Evolutionary conservation across 805 yeast species (phyloP).

Genomic region (Candida bentonensis): DNA sequence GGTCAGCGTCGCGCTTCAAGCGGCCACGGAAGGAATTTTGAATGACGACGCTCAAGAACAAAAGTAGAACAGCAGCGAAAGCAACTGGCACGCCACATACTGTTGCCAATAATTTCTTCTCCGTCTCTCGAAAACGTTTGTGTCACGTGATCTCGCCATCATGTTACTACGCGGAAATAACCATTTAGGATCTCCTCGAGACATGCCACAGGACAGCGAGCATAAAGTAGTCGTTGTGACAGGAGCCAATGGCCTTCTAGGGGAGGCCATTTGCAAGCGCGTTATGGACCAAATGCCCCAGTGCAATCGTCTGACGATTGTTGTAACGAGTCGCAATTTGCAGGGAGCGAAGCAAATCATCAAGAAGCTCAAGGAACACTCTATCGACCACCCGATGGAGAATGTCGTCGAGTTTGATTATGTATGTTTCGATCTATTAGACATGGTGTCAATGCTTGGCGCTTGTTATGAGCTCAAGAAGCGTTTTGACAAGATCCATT

Average conservation of each 20-base stretch:
- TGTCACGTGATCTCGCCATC: too few relatives aligned
- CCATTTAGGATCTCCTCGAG: too few relatives aligned
- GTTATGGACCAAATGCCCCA: slow-evolving; percentile 47
- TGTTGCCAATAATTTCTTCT: too few relatives aligned
- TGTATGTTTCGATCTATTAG: slow-evolving; percentile 72
- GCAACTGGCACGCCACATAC: too few relatives aligned
- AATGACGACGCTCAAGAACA: too few relatives aligned
- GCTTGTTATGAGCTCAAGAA: slow-evolving; percentile 60
- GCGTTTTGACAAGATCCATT: slow-evolving; percentile 57
- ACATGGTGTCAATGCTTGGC: slow-evolving; percentile 70
- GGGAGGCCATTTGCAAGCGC: slow-evolving; percentile 73
- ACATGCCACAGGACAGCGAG: slow-evolving; percentile 8
- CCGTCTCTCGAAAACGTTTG: too few relatives aligned
- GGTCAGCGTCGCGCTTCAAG: too few relatives aligned
- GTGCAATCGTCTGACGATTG: slow-evolving; percentile 49
- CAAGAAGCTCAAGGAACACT: slow-evolving; percentile 27
- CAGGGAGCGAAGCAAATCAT: slow-evolving; percentile 74
- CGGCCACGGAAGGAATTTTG: too few relatives aligned
- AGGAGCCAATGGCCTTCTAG: slow-evolving; percentile 46
- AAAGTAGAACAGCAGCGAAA: too few relatives aligned
- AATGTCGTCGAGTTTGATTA: slow-evolving; percentile 76
- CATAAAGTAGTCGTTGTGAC: slow-evolving; percentile 25
- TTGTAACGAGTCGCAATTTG: slow-evolving; percentile 80
- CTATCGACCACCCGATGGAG: slow-evolving; percentile 7
- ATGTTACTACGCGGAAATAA: too few relatives aligned